A percentile compares a stretch with the other conserved stretches of the same genome.
phyloP scores from a whole-genome alignment of 2,329 filamentous ascomycete genomes.

The Botryosphaeria dothidea region DNA sequence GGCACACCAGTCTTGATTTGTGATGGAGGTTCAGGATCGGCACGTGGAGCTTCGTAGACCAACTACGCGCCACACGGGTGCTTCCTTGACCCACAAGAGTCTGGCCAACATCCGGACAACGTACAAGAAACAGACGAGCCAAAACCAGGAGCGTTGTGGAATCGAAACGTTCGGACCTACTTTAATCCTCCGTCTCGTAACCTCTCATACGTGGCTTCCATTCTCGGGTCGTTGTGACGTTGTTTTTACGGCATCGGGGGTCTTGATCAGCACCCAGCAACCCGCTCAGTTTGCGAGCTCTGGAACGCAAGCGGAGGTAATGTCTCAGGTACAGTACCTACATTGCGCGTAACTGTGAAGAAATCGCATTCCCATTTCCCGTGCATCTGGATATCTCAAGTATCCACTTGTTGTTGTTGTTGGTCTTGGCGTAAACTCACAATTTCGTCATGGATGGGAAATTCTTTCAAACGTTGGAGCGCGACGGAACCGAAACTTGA shows the following conservation, averaged over 20 bases:
- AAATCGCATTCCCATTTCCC: background rate
- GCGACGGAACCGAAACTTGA: too few species aligned
- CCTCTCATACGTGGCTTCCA: background rate
- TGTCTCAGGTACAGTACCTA: background rate
- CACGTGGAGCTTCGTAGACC: background rate
- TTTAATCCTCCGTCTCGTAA: background rate
- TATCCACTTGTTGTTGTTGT: background rate
- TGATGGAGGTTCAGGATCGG: background rate
- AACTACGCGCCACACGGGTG: background rate
- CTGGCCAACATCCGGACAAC: background rate
- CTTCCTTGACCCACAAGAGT: background rate
- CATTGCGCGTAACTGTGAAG: background rate
- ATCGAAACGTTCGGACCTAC: background rate
- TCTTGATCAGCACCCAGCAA: background rate
- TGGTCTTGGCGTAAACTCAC: background rate
- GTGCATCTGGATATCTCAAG: too few species aligned
- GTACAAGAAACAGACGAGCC: background rate
- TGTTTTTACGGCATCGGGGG: background rate
- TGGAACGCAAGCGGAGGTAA: background rate
- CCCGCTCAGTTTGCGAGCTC: background rate
- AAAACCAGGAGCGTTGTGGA: background rate
- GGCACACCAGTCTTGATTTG: background rate
- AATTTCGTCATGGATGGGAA: too few species aligned
- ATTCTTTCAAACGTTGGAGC: too few species aligned
- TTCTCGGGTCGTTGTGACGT: background rate